phyloP scores from a whole-genome alignment of 2,329 filamentous ascomycete species.

The Aspergillus pseudoterreus region DNA sequence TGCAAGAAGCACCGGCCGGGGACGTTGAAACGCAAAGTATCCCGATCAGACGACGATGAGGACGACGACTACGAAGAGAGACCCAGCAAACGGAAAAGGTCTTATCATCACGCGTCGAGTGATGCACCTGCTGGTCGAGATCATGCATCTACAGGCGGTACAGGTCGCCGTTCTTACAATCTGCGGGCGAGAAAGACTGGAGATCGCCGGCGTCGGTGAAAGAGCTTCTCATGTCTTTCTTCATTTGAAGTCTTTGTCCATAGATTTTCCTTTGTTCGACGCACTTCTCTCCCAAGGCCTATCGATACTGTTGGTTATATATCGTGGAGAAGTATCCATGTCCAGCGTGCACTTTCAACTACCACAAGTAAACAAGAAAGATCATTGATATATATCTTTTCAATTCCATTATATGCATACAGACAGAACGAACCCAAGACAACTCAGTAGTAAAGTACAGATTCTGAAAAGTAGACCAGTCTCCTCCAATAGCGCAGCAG shows the following conservation, averaged over 20 bases:
- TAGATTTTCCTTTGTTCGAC: no score
- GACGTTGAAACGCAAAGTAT: background rate
- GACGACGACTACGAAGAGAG: no score
- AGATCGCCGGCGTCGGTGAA: background rate
- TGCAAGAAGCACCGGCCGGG: background rate
- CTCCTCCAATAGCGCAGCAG: conserved; percentile 21
- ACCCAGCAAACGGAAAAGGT: no score
- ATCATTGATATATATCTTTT: conserved; percentile 5
- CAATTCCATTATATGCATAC: conserved; percentile 34
- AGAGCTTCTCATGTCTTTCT: background rate
- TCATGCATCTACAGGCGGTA: no score
- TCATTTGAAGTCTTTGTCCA: background rate
- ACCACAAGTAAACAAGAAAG: background rate
- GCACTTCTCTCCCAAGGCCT: no score
- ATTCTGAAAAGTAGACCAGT: conserved; percentile 18
- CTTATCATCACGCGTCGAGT: no score
- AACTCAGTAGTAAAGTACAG: conserved; percentile 28
- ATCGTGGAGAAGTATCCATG: background rate
- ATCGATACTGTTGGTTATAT: background rate
- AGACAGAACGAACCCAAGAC: conserved; percentile 21
- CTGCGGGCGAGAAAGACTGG: background rate
- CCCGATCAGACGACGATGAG: background rate
- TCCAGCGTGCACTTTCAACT: background rate
- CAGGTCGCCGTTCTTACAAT: background rate
- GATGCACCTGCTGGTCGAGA: no score